Evolutionary conservation across 73 alveolate species (phyloP).

Genomic region (Symbiodinium natans): DNA sequence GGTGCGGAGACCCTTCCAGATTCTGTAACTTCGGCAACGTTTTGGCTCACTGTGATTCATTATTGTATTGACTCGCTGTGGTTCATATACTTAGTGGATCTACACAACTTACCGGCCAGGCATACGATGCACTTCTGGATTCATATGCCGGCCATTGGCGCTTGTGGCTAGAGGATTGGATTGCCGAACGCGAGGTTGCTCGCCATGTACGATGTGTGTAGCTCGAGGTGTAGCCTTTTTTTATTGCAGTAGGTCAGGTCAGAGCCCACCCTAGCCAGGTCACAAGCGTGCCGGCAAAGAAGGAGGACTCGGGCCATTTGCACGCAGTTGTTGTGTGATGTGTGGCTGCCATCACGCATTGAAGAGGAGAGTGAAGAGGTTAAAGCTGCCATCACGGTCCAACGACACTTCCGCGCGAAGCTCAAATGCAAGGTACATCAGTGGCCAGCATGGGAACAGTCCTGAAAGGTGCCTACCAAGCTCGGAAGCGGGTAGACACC

Average conservation of each 20-base stretch:
- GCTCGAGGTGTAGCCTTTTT: too few species aligned
- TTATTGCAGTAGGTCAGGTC: too few species aligned
- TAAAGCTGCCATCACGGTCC: not conserved
- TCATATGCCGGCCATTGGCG: not conserved
- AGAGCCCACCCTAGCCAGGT: too few species aligned
- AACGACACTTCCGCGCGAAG: not conserved
- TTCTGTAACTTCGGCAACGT: not conserved
- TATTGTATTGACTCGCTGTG: not conserved
- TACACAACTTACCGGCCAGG: not conserved
- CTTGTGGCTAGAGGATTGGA: not conserved
- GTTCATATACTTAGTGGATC: not conserved
- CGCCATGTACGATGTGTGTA: not conserved
- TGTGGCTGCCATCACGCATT: not conserved
- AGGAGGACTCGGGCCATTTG: not conserved
- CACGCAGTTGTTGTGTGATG: too few species aligned
- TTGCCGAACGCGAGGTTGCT: not conserved
- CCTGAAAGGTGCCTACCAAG: not conserved
- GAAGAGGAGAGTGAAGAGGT: slow-evolving; percentile 1
- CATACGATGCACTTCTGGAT: not conserved
- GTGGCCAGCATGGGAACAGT: not conserved
- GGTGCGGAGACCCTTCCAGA: not conserved
- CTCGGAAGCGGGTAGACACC: not conserved
- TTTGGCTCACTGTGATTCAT: too few species aligned
- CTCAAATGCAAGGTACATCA: not conserved
- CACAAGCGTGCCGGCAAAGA: not conserved